These are phyloP conservation scores for Fusarium sp. DNA, from an alignment of 2,329 filamentous ascomycete species.

Conservation along the genomic window DNA sequence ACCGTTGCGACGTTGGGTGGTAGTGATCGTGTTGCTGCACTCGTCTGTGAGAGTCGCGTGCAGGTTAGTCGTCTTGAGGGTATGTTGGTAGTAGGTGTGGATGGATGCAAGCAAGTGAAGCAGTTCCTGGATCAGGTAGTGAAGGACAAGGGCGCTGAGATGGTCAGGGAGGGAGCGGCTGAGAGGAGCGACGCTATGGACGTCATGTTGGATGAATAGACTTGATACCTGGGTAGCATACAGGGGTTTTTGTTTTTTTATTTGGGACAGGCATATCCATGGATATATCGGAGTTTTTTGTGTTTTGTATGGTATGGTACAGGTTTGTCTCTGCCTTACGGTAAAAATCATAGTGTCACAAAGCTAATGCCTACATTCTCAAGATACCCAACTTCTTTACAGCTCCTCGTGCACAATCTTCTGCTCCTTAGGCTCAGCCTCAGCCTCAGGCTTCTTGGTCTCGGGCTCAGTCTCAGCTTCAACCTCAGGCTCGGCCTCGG, in stretches of 20 bases:
- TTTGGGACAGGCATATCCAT: constrained; percentile 12
- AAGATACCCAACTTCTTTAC: constrained; percentile 43
- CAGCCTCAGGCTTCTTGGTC: constrained; percentile 35
- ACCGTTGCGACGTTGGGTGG: constrained; percentile 82
- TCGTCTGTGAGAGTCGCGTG: constrained; percentile 89
- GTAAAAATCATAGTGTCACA: constrained; percentile 28
- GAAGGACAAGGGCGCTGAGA: constrained; percentile 70
- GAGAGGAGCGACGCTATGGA: constrained; percentile 58
- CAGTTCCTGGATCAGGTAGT: constrained; percentile 83
- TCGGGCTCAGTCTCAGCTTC: constrained; percentile 13
- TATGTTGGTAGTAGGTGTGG: constrained; percentile 90
- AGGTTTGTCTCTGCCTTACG: constrained; percentile 29
- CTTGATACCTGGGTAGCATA: constrained; percentile 16
- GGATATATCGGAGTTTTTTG: constrained; percentile 35
- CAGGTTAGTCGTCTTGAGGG: constrained; percentile 82
- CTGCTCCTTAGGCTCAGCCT: constrained; percentile 41
- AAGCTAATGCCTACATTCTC: constrained; percentile 33
- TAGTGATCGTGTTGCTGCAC: constrained; percentile 76
- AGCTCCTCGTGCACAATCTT: constrained; percentile 58
- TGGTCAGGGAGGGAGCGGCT: constrained; percentile 65
- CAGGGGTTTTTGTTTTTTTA: not conserved
- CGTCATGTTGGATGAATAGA: constrained; percentile 59
- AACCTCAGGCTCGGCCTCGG: constrained; percentile 17
- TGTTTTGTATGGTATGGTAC: constrained; percentile 27
- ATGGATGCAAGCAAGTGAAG: constrained; percentile 87